Base-by-base conservation (phyloP, 495 filamentous ascomycete species). In the Podospora tetraspora region DNA sequence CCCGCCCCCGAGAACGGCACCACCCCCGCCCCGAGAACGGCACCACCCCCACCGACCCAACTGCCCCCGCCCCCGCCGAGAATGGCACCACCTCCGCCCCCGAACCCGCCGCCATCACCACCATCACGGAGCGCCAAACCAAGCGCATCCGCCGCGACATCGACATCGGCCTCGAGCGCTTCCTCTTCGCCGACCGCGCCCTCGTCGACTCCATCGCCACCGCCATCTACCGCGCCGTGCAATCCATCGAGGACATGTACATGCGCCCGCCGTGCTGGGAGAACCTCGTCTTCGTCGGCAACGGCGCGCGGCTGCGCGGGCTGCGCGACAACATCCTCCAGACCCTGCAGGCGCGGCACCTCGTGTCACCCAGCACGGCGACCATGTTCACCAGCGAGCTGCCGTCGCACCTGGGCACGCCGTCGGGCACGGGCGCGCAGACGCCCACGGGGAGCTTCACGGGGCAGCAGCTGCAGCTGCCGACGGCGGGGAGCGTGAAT, bases 331-430 rank as follows among this genome's bases (percentile, higher is more conserved):
- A 95, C 62, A 84, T 99, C 56, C 77, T 97, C 57, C 82, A 87
- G 37, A 92, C 89, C 0, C 84, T 98, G 23, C 87, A 86, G 32
- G 86, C 88, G 68, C 94, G 92, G 71, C 96, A 95, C 76, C 82
- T 96, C 52, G 90, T 98, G 67, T 94, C 93, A 5, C 95, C 95
- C 0, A 94, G 91, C 57, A 89, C 88, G 2, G 93, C 90, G 24
- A 97, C 93, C 43, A 98, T 98, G 73, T 99, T 99, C 84, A 96
- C 92, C 43, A 96, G 92, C 59, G 95, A 99, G 79, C 87, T 99
- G 37, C 93, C 93, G 22, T 95, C 91, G 1, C 92, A 93, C 78
- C 85, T 96, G 75, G 91, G 90, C 59, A 98, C 95, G 0, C 95
- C 95, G 12, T 84, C 88, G 52, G 93, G 92, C 7, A 99, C 95